Evolutionary conservation across 352 stramenopile genomes (phyloP).

Genomic region (Phytophthora idaei): DNA sequence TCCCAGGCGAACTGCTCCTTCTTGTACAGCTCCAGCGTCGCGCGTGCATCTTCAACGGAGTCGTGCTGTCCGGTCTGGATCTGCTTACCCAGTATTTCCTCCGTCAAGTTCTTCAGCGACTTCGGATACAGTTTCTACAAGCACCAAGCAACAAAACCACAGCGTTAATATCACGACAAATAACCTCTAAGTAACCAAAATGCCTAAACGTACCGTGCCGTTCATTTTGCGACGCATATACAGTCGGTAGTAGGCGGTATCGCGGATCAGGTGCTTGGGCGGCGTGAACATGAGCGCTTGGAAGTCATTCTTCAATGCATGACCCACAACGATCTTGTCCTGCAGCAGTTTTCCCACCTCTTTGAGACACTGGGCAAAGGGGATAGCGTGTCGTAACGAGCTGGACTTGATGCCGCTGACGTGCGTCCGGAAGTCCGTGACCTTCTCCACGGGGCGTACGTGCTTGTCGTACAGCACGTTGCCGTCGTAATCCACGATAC

Average conservation of each 20-base stretch:
- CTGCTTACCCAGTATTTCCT: constrained; percentile 66
- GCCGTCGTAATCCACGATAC: constrained; percentile 87
- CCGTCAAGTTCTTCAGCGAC: constrained; percentile 75
- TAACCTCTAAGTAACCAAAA: neutral
- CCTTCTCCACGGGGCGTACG: constrained; percentile 81
- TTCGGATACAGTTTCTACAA: constrained; percentile 85
- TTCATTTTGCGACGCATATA: constrained; percentile 89
- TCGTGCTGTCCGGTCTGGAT: constrained; percentile 89
- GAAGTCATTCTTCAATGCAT: constrained; percentile 88
- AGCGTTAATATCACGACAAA: neutral
- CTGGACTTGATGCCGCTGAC: constrained; percentile 83
- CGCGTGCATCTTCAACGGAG: constrained; percentile 87
- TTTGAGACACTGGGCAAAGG: constrained; percentile 81
- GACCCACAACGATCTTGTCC: constrained; percentile 84
- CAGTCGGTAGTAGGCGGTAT: constrained; percentile 83
- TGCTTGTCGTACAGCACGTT: constrained; percentile 86
- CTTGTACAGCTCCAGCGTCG: constrained; percentile 82
- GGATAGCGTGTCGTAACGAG: constrained; percentile 74
- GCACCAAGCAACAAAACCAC: neutral
- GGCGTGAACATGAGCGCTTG: constrained; percentile 87
- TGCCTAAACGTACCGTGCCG: constrained; percentile 59
- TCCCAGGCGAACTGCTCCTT: constrained; percentile 85
- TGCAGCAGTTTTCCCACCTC: constrained; percentile 83
- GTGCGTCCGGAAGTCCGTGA: constrained; percentile 88
- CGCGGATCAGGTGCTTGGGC: constrained; percentile 77